Evolutionary conservation across 176 grass and related monocot genomes (phyloP).

Genomic region (Zea luxurians): DNA sequence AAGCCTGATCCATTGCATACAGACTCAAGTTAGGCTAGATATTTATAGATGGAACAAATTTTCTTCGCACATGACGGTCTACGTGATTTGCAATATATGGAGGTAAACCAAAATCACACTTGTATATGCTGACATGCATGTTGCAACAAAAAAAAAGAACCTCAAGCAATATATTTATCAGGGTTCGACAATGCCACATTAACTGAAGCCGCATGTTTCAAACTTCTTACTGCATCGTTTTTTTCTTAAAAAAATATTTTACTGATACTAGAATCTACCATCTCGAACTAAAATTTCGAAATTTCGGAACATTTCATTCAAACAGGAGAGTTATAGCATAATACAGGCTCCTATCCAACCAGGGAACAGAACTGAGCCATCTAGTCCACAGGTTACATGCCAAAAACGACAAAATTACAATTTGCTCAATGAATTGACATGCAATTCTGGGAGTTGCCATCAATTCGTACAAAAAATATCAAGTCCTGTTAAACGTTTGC

Average conservation of each 20-base stretch:
- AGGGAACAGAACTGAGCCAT: constrained; percentile 10
- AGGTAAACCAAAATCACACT: too few species aligned
- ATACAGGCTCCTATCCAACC: constrained; percentile 14
- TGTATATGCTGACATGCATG: too few species aligned
- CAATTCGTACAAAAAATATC: constrained; percentile 35
- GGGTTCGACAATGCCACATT: too few species aligned
- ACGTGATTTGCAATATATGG: background rate
- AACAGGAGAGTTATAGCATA: constrained; percentile 26
- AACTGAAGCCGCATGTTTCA: background rate
- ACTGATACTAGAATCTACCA: background rate
- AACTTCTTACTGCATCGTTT: background rate
- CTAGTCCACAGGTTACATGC: constrained; percentile 11
- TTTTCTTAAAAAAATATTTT: background rate
- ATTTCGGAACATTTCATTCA: constrained; percentile 3
- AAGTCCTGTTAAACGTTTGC: constrained; percentile 55
- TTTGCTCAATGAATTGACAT: constrained; percentile 17
- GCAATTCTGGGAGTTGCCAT: constrained; percentile 30
- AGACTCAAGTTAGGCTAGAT: too few species aligned
- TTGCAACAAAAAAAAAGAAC: background rate
- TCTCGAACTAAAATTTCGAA: background rate
- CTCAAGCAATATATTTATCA: background rate
- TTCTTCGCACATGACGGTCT: background rate
- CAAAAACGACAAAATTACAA: constrained; percentile 12
- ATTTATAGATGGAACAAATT: background rate
- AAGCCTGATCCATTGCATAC: too few species aligned